phyloP scores from a whole-genome alignment of 495 filamentous ascomycete species.

The Neurospora sp. region DNA sequence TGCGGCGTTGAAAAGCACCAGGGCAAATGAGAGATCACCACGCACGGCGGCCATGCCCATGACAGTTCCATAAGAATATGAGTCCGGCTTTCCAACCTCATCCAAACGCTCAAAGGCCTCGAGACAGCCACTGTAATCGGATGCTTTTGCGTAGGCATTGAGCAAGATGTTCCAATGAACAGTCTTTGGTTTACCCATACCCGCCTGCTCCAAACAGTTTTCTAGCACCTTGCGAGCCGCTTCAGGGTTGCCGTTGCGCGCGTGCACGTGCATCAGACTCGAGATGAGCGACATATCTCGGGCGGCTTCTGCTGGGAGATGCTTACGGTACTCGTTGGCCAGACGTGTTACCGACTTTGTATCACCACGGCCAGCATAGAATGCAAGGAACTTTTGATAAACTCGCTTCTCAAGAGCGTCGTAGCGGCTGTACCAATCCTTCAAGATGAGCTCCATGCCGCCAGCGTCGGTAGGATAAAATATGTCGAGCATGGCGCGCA shows the following conservation, averaged over 20 bases:
- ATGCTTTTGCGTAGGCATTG: conserved; percentile 53
- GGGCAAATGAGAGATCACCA: conserved; percentile 62
- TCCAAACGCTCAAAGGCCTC: conserved; percentile 48
- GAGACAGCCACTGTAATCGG: conserved; percentile 55
- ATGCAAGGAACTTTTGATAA: conserved; percentile 39
- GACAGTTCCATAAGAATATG: conserved; percentile 56
- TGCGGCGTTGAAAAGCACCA: conserved; percentile 51
- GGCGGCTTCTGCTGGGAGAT: conserved; percentile 26
- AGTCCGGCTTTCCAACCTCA: conserved; percentile 37
- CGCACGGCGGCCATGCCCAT: conserved; percentile 60
- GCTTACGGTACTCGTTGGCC: conserved; percentile 40
- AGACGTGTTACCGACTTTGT: conserved; percentile 39
- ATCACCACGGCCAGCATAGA: conserved; percentile 47
- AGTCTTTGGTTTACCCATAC: conserved; percentile 39
- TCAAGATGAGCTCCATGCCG: conserved; percentile 41
- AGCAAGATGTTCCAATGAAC: conserved; percentile 68
- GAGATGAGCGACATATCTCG: conserved; percentile 22
- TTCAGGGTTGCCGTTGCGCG: conserved; percentile 49
- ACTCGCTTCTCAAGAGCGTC: conserved; percentile 26
- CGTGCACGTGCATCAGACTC: conserved; percentile 55
- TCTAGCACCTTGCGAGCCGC: conserved; percentile 51
- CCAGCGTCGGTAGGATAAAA: conserved; percentile 26
- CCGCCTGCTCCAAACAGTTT: conserved; percentile 42
- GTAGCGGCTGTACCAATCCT: conserved; percentile 41
- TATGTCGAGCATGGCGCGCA: conserved; percentile 17